Evolutionary conservation across 2,329 filamentous ascomycete species (phyloP).

Genomic region (Grosmannia clavigera): DNA sequence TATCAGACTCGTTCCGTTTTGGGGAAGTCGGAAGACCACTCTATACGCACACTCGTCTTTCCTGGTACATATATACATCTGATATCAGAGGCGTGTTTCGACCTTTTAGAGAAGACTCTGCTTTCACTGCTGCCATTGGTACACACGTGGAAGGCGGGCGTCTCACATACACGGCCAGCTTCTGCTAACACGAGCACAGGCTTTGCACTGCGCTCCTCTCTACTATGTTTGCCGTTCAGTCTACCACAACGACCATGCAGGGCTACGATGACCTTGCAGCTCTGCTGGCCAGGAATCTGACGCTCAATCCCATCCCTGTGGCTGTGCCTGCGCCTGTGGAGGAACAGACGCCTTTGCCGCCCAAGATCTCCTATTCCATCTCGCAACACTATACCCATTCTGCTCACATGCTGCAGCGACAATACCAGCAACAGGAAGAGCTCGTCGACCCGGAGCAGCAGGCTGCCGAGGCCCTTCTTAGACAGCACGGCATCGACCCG

Average conservation of each 20-base stretch:
- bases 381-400: slow-evolving; percentile 80
- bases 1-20: neutral
- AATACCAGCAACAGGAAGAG: slow-evolving; percentile 26
- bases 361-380: slow-evolving; percentile 54
- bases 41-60: too few relatives aligned
- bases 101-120: too few relatives aligned
- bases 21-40: neutral
- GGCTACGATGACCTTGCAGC: slow-evolving; percentile 71
- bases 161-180: neutral
- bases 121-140: too few relatives aligned
- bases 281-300: slow-evolving; percentile 68
- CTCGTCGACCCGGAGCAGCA: slow-evolving; percentile 34
- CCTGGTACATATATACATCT: neutral
- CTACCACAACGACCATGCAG: slow-evolving; percentile 30
- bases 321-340: neutral
- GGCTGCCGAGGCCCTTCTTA: slow-evolving; percentile 45
- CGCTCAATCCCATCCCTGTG: slow-evolving; percentile 26
- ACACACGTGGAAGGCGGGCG: neutral
- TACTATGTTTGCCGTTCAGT: slow-evolving; percentile 10
- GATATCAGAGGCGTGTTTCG: too few relatives aligned
- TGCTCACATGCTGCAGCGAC: slow-evolving; percentile 42
- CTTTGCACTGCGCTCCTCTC: neutral
- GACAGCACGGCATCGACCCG: slow-evolving; percentile 58
- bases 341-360: slow-evolving; percentile 7
- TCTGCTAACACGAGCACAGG: neutral